phyloP scores from a whole-genome alignment of 2,329 filamentous ascomycete genomes.

The Colletotrichum higginsianum region DNA sequence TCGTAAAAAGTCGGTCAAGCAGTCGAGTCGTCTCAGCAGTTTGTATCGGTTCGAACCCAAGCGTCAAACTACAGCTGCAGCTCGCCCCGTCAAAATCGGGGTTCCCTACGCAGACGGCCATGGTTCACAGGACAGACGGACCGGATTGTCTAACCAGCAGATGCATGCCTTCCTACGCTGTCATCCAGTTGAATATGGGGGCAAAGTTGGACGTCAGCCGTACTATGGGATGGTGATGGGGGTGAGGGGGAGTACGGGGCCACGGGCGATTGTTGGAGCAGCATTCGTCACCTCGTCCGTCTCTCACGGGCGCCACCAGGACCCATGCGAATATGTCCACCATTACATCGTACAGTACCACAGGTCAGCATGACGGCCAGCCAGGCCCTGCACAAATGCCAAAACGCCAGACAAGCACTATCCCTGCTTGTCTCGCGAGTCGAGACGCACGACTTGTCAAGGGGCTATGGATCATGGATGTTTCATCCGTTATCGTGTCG shows the following conservation, averaged over 20 bases:
- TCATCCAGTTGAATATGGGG: slow-evolving; percentile 8
- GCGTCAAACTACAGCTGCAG: neutral
- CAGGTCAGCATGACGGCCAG: neutral
- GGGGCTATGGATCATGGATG: slow-evolving; percentile 16
- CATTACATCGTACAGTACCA: neutral
- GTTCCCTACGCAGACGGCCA: neutral
- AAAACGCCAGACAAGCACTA: neutral
- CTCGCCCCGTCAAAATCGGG: neutral
- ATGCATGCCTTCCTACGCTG: slow-evolving; percentile 6
- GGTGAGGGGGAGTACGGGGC: slow-evolving; percentile 14
- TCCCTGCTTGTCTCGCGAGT: slow-evolving; percentile 19
- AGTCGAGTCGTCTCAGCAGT: slow-evolving; percentile 5
- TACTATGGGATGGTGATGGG: neutral
- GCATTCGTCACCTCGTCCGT: slow-evolving; percentile 25
- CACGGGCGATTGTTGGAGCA: slow-evolving; percentile 15
- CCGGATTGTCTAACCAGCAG: neutral
- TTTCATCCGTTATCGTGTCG: slow-evolving; percentile 35
- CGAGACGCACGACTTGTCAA: slow-evolving; percentile 39
- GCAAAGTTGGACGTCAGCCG: slow-evolving; percentile 4
- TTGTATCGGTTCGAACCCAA: neutral
- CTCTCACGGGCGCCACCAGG: slow-evolving; percentile 2
- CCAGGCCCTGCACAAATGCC: slow-evolving; percentile 1
- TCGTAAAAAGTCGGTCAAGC: slow-evolving; percentile 35
- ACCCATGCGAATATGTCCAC: neutral
- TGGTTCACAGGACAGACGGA: neutral